phyloP scores from a whole-genome alignment of 2,329 filamentous ascomycete species.

The Cytospora schulzeri region DNA sequence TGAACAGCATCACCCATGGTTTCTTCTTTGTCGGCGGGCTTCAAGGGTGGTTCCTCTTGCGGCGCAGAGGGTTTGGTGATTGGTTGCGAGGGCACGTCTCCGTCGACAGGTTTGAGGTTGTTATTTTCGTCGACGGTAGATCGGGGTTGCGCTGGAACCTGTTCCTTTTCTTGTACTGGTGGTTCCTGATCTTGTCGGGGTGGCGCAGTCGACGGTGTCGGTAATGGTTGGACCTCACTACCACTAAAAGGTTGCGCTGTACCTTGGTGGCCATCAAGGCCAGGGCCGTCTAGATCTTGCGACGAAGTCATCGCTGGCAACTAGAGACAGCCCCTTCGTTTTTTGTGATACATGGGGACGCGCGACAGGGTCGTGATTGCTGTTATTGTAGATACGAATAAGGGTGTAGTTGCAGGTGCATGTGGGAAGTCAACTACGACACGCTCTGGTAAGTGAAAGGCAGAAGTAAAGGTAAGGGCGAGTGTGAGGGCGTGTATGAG shows the following conservation, averaged over 20 bases:
- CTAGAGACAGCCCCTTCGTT: constrained; percentile 22
- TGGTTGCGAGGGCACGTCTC: background rate
- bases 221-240: background rate
- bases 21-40: background rate
- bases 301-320: constrained; percentile 27
- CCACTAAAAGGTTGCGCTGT: background rate
- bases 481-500: background rate
- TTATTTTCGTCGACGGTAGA: background rate
- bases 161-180: background rate
- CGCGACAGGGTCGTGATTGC: constrained; percentile 3
- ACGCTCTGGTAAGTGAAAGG: background rate
- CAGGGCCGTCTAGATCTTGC: constrained; percentile 21
- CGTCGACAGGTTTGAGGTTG: background rate
- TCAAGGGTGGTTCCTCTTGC: background rate
- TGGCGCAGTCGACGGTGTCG: background rate
- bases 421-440: background rate
- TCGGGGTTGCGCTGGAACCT: background rate
- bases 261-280: constrained; percentile 6
- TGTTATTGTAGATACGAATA: background rate
- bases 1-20: background rate
- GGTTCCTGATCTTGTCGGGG: background rate
- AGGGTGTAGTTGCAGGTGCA: constrained; percentile 9
- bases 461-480: background rate
- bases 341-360: constrained; percentile 16
- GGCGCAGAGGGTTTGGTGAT: background rate